Evolutionary conservation across 2,329 filamentous ascomycete species (phyloP).

Genomic region (Fusarium gaditjirri): DNA sequence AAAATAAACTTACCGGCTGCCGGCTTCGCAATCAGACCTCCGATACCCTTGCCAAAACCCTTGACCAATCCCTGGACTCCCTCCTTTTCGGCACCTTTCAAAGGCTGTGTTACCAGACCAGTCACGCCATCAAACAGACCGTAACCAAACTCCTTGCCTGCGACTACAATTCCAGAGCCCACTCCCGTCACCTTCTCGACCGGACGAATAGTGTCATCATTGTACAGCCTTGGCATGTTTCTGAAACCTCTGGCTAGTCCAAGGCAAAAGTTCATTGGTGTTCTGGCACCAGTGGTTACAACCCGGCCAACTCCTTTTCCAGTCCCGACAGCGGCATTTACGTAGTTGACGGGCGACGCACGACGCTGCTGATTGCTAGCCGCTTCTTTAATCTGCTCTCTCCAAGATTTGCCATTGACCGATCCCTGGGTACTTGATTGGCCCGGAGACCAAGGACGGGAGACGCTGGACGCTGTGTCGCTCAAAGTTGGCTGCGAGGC

Average conservation of each 20-base stretch:
- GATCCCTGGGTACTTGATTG: conserved; percentile 21
- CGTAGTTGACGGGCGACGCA: conserved; percentile 35
- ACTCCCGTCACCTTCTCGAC: conserved; percentile 82
- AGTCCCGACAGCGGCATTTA: conserved; percentile 71
- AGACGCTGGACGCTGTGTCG: conserved; percentile 36
- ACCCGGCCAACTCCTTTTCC: conserved; percentile 77
- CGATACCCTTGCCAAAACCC: conserved; percentile 84
- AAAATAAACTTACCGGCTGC: conserved; percentile 68
- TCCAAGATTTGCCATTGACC: conserved; percentile 23
- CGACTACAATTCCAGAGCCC: conserved; percentile 78
- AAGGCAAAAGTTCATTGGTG: conserved; percentile 86
- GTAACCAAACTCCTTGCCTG: conserved; percentile 80
- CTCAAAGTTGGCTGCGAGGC: conserved; percentile 36
- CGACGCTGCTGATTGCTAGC: conserved; percentile 28
- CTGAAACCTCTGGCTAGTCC: conserved; percentile 87
- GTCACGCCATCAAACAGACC: conserved; percentile 85
- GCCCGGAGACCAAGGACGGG: conserved; percentile 20
- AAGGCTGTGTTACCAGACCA: conserved; percentile 82
- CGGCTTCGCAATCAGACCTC: conserved; percentile 84
- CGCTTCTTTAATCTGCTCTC: conserved; percentile 30
- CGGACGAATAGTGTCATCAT: conserved; percentile 83
- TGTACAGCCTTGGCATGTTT: conserved; percentile 86
- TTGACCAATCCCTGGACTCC: conserved; percentile 73
- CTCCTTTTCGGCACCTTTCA: conserved; percentile 65
- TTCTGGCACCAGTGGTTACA: conserved; percentile 78